These are phyloP conservation scores for Elongisporangium anandrum DNA, from an alignment of 352 stramenopile genomes.

Conservation along the genomic window DNA sequence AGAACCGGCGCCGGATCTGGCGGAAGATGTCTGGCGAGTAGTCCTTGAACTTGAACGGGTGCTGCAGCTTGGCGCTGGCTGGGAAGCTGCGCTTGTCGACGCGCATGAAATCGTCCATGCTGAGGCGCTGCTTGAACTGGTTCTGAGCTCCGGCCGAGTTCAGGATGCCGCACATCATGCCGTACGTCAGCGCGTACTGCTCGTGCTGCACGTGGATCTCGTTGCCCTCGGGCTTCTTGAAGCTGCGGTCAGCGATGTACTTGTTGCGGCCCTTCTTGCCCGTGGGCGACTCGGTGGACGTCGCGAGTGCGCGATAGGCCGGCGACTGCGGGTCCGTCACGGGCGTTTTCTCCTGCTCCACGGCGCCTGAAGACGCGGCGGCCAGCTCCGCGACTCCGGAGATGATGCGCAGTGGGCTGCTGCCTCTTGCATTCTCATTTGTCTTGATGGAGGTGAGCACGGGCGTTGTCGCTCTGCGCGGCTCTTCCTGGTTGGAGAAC, in stretches of 20 bases:
- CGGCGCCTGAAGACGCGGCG: too few relatives aligned
- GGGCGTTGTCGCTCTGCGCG: constrained; percentile 1
- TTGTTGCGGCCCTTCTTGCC: constrained; percentile 42
- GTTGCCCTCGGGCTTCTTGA: constrained; percentile 65
- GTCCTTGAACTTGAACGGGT: constrained; percentile 91
- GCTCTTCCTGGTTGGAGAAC: constrained; percentile 11
- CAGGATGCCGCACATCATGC: constrained; percentile 98
- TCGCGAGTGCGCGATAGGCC: constrained; percentile 31
- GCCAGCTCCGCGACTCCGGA: too few relatives aligned
- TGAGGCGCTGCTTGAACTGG: constrained; percentile 75
- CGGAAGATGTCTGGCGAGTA: constrained; percentile 88
- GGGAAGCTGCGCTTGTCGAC: constrained; percentile 78
- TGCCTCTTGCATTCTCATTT: too few relatives aligned
- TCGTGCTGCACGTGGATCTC: constrained; percentile 90
- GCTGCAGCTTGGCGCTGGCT: constrained; percentile 66
- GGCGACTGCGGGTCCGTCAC: constrained; percentile 33
- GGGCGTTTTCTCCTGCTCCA: constrained; percentile 10
- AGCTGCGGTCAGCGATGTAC: constrained; percentile 52
- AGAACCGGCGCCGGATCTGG: constrained; percentile 73
- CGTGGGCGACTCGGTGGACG: constrained; percentile 40
- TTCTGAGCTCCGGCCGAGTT: constrained; percentile 90
- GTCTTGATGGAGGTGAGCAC: constrained; percentile 4
- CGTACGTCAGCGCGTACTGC: constrained; percentile 97
- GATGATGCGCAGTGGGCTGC: too few relatives aligned
- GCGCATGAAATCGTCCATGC: constrained; percentile 90